Evolutionary conservation across 2,329 filamentous ascomycete species (phyloP).

Genomic region (Aspergillus texensis): DNA sequence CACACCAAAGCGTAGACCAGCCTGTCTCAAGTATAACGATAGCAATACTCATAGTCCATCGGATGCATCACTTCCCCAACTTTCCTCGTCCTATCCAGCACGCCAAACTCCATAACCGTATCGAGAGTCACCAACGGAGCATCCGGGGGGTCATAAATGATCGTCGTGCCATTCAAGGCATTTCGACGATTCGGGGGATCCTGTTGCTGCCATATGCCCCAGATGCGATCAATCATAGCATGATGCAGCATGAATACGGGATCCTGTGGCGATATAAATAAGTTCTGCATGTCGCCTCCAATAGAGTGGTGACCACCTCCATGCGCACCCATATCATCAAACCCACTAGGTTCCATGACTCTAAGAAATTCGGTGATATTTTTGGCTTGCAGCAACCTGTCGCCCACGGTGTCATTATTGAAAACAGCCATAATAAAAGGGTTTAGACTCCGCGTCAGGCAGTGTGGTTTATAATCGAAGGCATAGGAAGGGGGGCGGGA

Average conservation of each 20-base stretch:
- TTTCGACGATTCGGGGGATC: slow-evolving; percentile 8
- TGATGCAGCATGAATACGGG: slow-evolving; percentile 38
- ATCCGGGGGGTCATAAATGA: slow-evolving; percentile 8
- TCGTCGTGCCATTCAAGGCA: slow-evolving; percentile 21
- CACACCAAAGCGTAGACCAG: no score
- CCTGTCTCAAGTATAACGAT: slow-evolving; percentile 20
- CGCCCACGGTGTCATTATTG: slow-evolving; percentile 6
- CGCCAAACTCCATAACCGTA: slow-evolving; percentile 23
- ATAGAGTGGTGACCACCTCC: slow-evolving; percentile 5
- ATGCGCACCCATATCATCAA: neutral
- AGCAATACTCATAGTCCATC: slow-evolving; percentile 25
- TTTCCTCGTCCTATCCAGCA: slow-evolving; percentile 11
- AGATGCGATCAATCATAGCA: slow-evolving; percentile 32
- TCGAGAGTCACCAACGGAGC: slow-evolving; percentile 13
- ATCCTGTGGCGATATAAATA: slow-evolving; percentile 22
- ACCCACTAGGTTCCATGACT: slow-evolving; percentile 8
- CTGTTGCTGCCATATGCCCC: slow-evolving; percentile 32
- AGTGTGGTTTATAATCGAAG: slow-evolving; percentile 18
- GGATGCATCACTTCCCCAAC: slow-evolving; percentile 29
- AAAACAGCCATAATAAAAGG: neutral
- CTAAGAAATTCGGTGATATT: slow-evolving; percentile 12
- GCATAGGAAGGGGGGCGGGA: neutral
- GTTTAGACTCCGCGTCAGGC: slow-evolving; percentile 15
- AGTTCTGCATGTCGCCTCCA: slow-evolving; percentile 8
- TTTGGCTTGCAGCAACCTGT: neutral